Evolutionary conservation across 1,284 basidiomycete genomes (phyloP).

Genomic region (Phylloboletellus chloephorus): DNA sequence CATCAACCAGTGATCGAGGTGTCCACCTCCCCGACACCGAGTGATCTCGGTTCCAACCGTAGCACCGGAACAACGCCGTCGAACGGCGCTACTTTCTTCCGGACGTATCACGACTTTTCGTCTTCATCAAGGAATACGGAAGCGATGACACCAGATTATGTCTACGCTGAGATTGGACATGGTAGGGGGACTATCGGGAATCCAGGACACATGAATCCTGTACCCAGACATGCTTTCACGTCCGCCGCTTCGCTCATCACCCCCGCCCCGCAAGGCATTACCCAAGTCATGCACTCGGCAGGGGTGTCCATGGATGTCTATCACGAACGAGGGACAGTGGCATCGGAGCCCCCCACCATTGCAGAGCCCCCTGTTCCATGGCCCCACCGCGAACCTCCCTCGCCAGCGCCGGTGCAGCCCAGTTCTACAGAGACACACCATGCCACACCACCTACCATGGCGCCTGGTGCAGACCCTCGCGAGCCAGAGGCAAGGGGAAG

Average conservation of each 20-base stretch:
- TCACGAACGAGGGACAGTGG: slow-evolving; percentile 12
- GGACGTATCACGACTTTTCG: slow-evolving; percentile 47
- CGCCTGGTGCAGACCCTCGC: slow-evolving; percentile 25
- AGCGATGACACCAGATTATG: slow-evolving; percentile 63
- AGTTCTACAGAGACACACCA: slow-evolving; percentile 36
- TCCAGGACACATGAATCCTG: slow-evolving; percentile 16
- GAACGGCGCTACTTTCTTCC: slow-evolving; percentile 56
- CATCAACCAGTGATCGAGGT: slow-evolving; percentile 60
- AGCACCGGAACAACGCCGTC: slow-evolving; percentile 51
- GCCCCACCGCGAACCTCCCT: slow-evolving; percentile 26
- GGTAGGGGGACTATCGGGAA: slow-evolving; percentile 48
- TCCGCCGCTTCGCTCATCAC: slow-evolving; percentile 16
- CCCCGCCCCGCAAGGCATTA: slow-evolving; percentile 29
- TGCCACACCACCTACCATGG: slow-evolving; percentile 40
- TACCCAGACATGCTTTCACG: slow-evolving; percentile 21
- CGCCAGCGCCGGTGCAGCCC: slow-evolving; percentile 22
- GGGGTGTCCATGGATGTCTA: slow-evolving; percentile 26
- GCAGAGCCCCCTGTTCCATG: slow-evolving; percentile 22
- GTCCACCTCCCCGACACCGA: slow-evolving; percentile 53
- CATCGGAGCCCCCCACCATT: slow-evolving; percentile 9
- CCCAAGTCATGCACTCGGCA: slow-evolving; percentile 36
- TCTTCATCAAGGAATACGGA: slow-evolving; percentile 45
- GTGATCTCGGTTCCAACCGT: slow-evolving; percentile 51
- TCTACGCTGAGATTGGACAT: slow-evolving; percentile 73
- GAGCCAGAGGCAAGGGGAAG: slow-evolving; percentile 44